Percentiles rank a stretch among this genome's conserved stretches.
phyloP scores from a whole-genome alignment of 2,329 filamentous ascomycete species.

The Coniochaeta sp. region DNA sequence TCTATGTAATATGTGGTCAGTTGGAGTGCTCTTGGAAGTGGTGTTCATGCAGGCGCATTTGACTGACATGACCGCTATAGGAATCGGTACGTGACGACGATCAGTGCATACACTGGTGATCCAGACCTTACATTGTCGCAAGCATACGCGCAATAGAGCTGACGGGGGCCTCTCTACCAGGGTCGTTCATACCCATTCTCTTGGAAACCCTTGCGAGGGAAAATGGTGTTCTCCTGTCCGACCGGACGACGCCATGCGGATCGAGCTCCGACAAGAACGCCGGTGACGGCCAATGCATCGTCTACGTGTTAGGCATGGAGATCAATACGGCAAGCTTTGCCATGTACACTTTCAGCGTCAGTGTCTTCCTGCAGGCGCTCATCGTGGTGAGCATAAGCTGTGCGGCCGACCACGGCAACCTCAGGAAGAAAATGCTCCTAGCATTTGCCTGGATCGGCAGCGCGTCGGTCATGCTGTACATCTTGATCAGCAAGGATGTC shows the following conservation, averaged over 20 bases:
- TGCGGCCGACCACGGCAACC: conserved; percentile 87
- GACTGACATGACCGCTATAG: conserved; percentile 3
- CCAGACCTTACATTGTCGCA: background rate
- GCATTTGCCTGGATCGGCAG: conserved; percentile 79
- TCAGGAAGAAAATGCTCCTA: conserved; percentile 81
- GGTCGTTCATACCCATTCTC: conserved; percentile 91
- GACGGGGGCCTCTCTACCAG: conserved; percentile 31
- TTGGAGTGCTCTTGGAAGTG: background rate
- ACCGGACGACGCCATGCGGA: conserved; percentile 68
- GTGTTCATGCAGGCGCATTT: conserved; percentile 7
- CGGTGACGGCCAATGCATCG: conserved; percentile 64
- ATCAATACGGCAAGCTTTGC: conserved; percentile 94
- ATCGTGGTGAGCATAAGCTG: conserved; percentile 95
- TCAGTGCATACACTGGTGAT: background rate
- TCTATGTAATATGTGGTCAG: conserved; percentile 89
- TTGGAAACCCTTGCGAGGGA: conserved; percentile 90
- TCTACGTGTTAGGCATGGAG: conserved; percentile 72
- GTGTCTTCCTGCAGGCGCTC: conserved; percentile 80
- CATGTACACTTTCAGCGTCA: conserved; percentile 96
- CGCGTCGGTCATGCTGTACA: conserved; percentile 78
- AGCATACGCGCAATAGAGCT: background rate
- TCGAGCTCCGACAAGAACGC: conserved; percentile 46
- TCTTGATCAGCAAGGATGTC: conserved; percentile 65
- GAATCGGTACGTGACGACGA: conserved; percentile 2
- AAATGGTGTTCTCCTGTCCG: conserved; percentile 77